Base-by-base conservation (phyloP, 2,329 filamentous ascomycete species). In the Aaosphaeria pasadenensis region DNA sequence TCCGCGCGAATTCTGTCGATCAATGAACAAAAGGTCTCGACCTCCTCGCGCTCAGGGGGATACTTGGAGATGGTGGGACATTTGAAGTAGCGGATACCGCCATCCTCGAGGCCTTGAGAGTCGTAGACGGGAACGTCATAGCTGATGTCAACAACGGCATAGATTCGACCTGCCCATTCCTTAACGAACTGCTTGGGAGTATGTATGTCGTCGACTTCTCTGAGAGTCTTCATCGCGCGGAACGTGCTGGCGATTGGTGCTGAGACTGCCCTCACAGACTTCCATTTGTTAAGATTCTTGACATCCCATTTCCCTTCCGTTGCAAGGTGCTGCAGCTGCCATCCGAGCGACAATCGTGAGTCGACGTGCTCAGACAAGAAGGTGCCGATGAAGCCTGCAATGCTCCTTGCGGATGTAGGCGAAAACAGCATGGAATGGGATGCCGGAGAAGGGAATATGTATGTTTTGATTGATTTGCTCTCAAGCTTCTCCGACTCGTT, bases 221-320 rank as follows among this genome's bases (percentile, higher is more conserved):
- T 84, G 17, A 97, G 79, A 0, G 94, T 97, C 72, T 97, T 96
- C 80, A 96, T 87, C 3, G 90, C 91, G 29, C 89, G 84, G 66
- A 96, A 96, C 4, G 91, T 77, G 11, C 83, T 83, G 0, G 81
- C 88, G 50, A 97, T 94, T 4, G 86, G 84, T 1, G 81, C 78
- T 0, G 89, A 95, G 1, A 95, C 88, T 0, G 91, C 88, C 1
- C 76, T 71, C 1, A 95, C 87, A 13, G 83, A 84, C 67, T 89
- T 82, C 92, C 92, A 97, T 66, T 97, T 97, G 50, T 82, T 84
- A 7, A 96, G 78, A 62, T 97, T 97, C 74, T 97, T 97, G 57
- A 97, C 90, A 63, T 96, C 92, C 92, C 92, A 97, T 73, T 97
- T 97, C 3, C 91, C 91, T 57, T 91, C 88, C 1, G 87, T 89